Evolutionary conservation across 2,329 filamentous ascomycete genomes (phyloP), one percentile per base, ranked within the genome.

Genomic region (Exophiala xenobiotica): DNA sequence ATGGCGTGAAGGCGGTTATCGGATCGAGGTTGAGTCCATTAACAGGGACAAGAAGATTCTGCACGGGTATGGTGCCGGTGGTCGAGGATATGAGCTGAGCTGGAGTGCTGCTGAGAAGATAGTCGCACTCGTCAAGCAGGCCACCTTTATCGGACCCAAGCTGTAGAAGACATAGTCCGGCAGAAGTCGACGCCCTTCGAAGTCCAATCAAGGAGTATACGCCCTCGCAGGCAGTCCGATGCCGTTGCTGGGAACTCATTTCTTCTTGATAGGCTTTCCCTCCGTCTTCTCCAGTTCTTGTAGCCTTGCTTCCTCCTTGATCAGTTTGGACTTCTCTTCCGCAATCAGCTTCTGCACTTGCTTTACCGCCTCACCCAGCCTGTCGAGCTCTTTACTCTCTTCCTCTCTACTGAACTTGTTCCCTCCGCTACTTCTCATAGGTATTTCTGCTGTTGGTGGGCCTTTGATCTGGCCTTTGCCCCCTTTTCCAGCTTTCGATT

Each of bases 391-490:
- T 53, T 84, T 84, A 57, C 75, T 75, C 71, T 88, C 87, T 41
- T 83, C 85, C 72, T 87, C 83, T 52, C 78, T 77, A 68, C 85
- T 88, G 66, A 88, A 91, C n/a, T 83, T 85, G 65, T 85, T 85
- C 26, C 79, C 84, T 2, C 83, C 81, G 6, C 81, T 77, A 63
- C 81, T 86, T 41, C 74, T 77, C 49, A 82, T 75, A 3, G 89
- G 89, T 56, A 95, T 83, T 74, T 90, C 83, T 49, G 88, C 88
- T 43, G 85, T 88, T 53, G 85, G 79, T 60, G 86, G 81, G 59
- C 82, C 79, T 74, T 48, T 79, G 18, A 72, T 51, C 69, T 64
- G 53, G 59, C 69, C 70, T 62, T 66, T 71, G 60, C 65, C 64
- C 64, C 57, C 75, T 74, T 76, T 69, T 61, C 69, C 55, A 35